phyloP scores from a whole-genome alignment of 2,329 filamentous ascomycete species.

The Colletotrichum sp. region DNA sequence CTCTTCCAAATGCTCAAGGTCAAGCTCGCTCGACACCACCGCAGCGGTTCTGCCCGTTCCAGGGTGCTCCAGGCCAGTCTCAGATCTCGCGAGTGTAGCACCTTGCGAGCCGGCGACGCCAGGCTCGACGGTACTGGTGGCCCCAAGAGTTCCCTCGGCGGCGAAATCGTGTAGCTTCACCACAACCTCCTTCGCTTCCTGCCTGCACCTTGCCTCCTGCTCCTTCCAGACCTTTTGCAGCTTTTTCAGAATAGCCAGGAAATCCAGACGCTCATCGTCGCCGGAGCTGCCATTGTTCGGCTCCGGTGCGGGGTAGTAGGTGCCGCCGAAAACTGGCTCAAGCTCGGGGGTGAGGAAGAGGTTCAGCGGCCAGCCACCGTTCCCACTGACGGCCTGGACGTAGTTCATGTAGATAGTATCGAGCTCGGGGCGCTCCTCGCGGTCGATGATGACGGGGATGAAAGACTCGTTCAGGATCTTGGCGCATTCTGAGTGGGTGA shows the following conservation, averaged over 20 bases:
- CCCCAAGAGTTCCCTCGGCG: constrained; percentile 78
- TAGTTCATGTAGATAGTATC: constrained; percentile 99
- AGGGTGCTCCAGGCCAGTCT: constrained; percentile 28
- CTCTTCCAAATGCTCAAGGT: constrained; percentile 90
- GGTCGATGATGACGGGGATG: constrained; percentile 90
- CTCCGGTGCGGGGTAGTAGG: constrained; percentile 89
- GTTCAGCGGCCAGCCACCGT: constrained; percentile 93
- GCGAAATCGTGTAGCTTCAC: constrained; percentile 85
- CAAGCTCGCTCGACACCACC: constrained; percentile 69
- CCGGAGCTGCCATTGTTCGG: constrained; percentile 52
- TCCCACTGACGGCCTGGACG: constrained; percentile 88
- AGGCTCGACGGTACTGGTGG: constrained; percentile 33
- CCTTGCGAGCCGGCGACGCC: constrained; percentile 19
- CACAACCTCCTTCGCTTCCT: constrained; percentile 84
- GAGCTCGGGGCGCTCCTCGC: constrained; percentile 91
- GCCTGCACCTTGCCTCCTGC: constrained; percentile 81
- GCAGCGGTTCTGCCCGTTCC: constrained; percentile 3
- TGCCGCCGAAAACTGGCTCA: constrained; percentile 93
- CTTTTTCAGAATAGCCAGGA: constrained; percentile 83
- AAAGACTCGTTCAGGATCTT: constrained; percentile 84
- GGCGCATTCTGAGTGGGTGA: constrained; percentile 82
- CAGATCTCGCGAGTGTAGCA: constrained; percentile 11
- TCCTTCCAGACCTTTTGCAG: constrained; percentile 78
- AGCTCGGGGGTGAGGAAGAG: constrained; percentile 95
- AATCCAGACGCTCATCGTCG: constrained; percentile 72